These are phyloP conservation scores for Colletotrichum theobromicola DNA, from an alignment of 2,329 filamentous ascomycete genomes.

Conservation along the genomic window DNA sequence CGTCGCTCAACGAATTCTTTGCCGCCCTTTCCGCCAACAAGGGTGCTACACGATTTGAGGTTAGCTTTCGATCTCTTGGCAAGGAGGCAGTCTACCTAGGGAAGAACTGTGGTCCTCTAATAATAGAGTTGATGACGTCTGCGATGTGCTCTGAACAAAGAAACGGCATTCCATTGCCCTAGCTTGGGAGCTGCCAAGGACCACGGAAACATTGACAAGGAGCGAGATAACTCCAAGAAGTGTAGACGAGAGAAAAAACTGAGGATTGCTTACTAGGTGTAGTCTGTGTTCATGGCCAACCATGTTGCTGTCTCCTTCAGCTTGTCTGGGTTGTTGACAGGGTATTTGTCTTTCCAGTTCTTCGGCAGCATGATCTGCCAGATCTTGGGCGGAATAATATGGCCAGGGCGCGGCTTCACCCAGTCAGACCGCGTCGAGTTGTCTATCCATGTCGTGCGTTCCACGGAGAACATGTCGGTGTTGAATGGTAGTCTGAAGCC, in stretches of 20 bases:
- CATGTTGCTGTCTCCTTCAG: constrained; percentile 12
- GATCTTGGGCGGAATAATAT: constrained; percentile 10
- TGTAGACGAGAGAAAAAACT: fast-evolving
- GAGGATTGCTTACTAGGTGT: constrained; percentile 14
- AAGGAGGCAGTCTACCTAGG: too few species aligned
- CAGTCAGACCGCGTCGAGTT: background rate
- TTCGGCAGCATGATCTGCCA: constrained; percentile 24
- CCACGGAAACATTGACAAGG: background rate
- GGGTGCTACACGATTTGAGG: constrained; percentile 20
- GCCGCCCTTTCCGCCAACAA: constrained; percentile 29
- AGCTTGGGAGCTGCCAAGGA: background rate
- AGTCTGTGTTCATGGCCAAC: constrained; percentile 21
- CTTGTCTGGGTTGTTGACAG: background rate
- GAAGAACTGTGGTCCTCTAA: background rate
- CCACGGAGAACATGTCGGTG: background rate
- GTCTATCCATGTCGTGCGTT: background rate
- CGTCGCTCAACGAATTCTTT: constrained; percentile 25
- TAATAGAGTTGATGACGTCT: background rate
- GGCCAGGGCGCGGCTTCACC: background rate
- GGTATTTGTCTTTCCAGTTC: background rate
- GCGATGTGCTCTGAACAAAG: background rate
- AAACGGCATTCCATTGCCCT: background rate
- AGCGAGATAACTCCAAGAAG: fast-evolving
- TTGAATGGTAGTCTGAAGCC: background rate
- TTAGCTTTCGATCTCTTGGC: background rate